Conservation (phyloP, 2,329 filamentous ascomycete genomes). For the Trichoderma aggressivum region DNA sequence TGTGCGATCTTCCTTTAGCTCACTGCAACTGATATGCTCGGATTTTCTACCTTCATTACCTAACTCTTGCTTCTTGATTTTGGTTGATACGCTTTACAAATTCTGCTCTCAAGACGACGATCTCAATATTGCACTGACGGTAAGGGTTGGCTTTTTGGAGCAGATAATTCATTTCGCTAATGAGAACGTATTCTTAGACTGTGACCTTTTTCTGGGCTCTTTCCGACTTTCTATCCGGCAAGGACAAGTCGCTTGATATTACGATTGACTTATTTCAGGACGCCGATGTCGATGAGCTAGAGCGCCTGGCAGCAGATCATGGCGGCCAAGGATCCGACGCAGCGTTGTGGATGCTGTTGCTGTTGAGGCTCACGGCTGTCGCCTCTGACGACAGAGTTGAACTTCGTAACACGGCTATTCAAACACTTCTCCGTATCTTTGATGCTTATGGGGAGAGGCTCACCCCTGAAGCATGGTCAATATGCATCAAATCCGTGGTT, state of each 20-base stretch:
- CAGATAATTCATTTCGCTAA: background rate
- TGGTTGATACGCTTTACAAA: conserved; percentile 83
- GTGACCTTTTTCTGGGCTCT: conserved; percentile 96
- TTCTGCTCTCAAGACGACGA: conserved; percentile 90
- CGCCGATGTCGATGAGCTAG: conserved; percentile 49
- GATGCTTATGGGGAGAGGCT: conserved; percentile 85
- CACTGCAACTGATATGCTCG: conserved; percentile 87
- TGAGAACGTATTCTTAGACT: conserved; percentile 50
- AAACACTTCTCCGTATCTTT: conserved; percentile 86
- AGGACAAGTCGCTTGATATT: conserved; percentile 56
- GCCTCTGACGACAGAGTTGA: conserved; percentile 71
- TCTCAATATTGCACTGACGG: conserved; percentile 90
- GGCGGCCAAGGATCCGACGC: conserved; percentile 61
- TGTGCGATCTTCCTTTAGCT: conserved; percentile 82
- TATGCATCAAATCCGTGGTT: conserved; percentile 76
- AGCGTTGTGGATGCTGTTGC: conserved; percentile 73
- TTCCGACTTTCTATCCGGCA: conserved; percentile 75
- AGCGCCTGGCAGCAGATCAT: conserved; percentile 56
- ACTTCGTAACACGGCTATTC: conserved; percentile 81
- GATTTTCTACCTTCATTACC: conserved; percentile 80
- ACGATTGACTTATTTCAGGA: conserved; percentile 54
- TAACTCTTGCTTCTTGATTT: conserved; percentile 66
- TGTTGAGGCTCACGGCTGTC: conserved; percentile 67
- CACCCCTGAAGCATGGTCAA: conserved; percentile 73
- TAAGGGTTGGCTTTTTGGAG: conserved; percentile 38